Base-by-base conservation (phyloP, 441 rosid species). In the Raphanus hybrid region DNA sequence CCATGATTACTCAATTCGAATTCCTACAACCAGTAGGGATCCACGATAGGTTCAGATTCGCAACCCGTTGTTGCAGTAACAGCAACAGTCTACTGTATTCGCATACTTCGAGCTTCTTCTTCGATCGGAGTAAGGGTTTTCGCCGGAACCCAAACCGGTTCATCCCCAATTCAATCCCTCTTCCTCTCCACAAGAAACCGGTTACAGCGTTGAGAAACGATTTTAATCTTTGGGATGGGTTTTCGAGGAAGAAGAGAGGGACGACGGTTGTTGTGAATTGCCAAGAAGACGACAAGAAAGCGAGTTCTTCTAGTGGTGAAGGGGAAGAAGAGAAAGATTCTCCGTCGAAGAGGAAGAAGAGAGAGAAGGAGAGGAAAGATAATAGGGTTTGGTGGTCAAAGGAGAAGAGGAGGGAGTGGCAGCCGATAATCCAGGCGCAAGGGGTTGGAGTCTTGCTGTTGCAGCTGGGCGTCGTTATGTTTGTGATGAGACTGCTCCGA, bases 401-500 rank as follows among this genome's bases (percentile, higher is more conserved):
- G 71, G 86, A 85, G 57, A 87, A 82, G 82, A 87, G 82, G 63
- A 86, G 91, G 91, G 84, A 82, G 74, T 96, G 99, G 98, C 89
- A 88, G 67, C 90, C 98, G 0, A 84, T 90, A 77, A 85, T 92
- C 48, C 92, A 89, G 69, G 97, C 90, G 5, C 94, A 90, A 37
- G 97, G 89, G 79, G 84, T 92, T 32, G 90, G 95, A 1, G 90
- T 90, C 61, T 81, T 96, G 82, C 81, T 96, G 14, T 48, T 96
- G 71, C 98, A 93, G 54, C 75, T 96, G 20, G 97, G 97, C 64
- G 81, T 96, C 74, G 92, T 89, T 67, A 86, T 92, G 92, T 88
- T 87, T 61, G 93, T 89, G 18, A 86, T 87, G 94, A 86, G 98
- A 80, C 77, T 91, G 85, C 88, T 95, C 20, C 90, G 98, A 12